Conservation (phyloP, 768 basidiomycete species). For the Naganishia randhawae region DNA sequence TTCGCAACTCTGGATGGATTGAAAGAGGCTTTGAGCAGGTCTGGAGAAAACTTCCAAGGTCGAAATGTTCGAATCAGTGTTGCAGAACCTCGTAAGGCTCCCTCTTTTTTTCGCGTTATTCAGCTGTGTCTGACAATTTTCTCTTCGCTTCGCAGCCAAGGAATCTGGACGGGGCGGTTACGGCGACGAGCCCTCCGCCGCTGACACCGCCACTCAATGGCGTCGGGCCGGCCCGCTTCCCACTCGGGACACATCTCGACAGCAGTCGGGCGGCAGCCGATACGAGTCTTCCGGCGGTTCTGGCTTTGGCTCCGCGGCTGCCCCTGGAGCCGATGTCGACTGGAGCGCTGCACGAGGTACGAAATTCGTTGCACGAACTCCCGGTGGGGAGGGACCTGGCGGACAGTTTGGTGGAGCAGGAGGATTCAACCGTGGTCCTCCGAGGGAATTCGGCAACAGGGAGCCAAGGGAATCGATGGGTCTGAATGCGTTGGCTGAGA, state of each 20-base stretch:
- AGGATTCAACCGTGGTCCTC: slow-evolving; percentile 26
- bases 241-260: slow-evolving; percentile 32
- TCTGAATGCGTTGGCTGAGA: slow-evolving; percentile 60
- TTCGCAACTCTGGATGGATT: slow-evolving; percentile 81
- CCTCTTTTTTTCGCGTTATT: slow-evolving; percentile 12
- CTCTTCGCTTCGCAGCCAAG: slow-evolving; percentile 69
- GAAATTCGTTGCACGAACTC: slow-evolving; percentile 49
- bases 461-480: slow-evolving; percentile 49
- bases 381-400: slow-evolving; percentile 21
- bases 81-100: slow-evolving; percentile 83
- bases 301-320: slow-evolving; percentile 31
- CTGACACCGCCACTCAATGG: slow-evolving; percentile 82
- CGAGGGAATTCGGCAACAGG: slow-evolving; percentile 39
- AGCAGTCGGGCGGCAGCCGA: slow-evolving; percentile 56
- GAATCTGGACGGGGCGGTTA: slow-evolving; percentile 57
- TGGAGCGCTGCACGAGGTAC: slow-evolving; percentile 51
- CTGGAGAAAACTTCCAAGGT: slow-evolving; percentile 68
- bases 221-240: slow-evolving; percentile 81
- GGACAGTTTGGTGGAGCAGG: slow-evolving; percentile 34
- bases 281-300: slow-evolving; percentile 46
- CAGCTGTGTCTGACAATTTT: neutral
- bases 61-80: slow-evolving; percentile 84
- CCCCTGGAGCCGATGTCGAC: slow-evolving; percentile 46
- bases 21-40: slow-evolving; percentile 73
- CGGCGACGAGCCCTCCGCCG: slow-evolving; percentile 56